Conservation (phyloP, 2,329 filamentous ascomycete species). For the Rutstroemia sp. region DNA sequence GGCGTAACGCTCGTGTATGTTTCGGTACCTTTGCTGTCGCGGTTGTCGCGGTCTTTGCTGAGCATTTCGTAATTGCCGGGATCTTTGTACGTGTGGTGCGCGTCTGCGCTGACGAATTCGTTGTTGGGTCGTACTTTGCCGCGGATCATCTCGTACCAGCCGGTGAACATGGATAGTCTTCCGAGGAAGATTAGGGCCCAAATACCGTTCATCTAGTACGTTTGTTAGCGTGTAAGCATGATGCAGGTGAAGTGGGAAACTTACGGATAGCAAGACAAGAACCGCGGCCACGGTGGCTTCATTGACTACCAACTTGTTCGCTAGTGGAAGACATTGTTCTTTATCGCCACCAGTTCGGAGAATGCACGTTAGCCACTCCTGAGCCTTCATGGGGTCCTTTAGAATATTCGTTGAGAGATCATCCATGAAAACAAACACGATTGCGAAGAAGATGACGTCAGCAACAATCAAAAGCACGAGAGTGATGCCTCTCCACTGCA, state of each 20-base stretch:
- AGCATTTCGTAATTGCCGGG: slow-evolving; percentile 77
- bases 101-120: slow-evolving; percentile 86
- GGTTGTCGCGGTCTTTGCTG: slow-evolving; percentile 32
- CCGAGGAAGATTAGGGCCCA: slow-evolving; percentile 79
- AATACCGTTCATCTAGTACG: slow-evolving; percentile 64
- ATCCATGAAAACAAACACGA: slow-evolving; percentile 85
- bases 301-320: slow-evolving; percentile 58
- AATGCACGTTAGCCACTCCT: slow-evolving; percentile 70
- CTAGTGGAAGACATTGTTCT: slow-evolving; percentile 54
- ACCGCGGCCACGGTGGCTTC: slow-evolving; percentile 75
- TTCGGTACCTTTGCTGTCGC: slow-evolving; percentile 25
- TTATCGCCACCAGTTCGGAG: slow-evolving; percentile 50
- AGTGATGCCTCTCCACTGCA: slow-evolving; percentile 90
- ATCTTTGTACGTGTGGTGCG: slow-evolving; percentile 52
- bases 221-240: not conserved
- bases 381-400: slow-evolving; percentile 38
- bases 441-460: slow-evolving; percentile 89
- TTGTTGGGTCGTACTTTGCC: slow-evolving; percentile 46
- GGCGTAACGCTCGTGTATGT: slow-evolving; percentile 14
- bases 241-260: slow-evolving; percentile 29
- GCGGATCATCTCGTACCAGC: slow-evolving; percentile 65
- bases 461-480: slow-evolving; percentile 85
- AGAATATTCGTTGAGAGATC: slow-evolving; percentile 40
- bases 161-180: slow-evolving; percentile 75
- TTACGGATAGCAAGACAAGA: slow-evolving; percentile 71